phyloP scores from a whole-genome alignment of 1,139 yeast genomes.

The Candida sp. region DNA sequence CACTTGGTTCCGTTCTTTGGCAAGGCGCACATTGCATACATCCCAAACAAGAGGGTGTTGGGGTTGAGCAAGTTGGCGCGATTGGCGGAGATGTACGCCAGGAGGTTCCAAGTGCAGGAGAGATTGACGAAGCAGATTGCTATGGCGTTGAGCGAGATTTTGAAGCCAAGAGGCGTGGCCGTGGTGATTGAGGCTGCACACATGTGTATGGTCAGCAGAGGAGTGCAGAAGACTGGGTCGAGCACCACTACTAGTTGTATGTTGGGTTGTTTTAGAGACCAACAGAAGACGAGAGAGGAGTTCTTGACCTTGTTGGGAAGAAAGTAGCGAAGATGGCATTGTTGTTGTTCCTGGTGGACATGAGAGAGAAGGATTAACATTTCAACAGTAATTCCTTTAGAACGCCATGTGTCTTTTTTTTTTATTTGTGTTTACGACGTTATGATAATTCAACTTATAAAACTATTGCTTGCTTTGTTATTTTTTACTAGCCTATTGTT shows the following conservation, averaged over 20 bases:
- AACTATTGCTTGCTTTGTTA: neutral
- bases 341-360: neutral
- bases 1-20: slow-evolving; percentile 98
- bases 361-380: slow-evolving; percentile 3
- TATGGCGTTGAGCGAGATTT: slow-evolving; percentile 89
- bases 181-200: slow-evolving; percentile 98
- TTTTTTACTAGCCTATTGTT: neutral
- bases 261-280: slow-evolving; percentile 94
- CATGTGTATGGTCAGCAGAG: slow-evolving; percentile 99
- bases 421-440: slow-evolving; percentile 26
- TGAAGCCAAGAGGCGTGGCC: slow-evolving; percentile 96
- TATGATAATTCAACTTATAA: slow-evolving; percentile 39
- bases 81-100: slow-evolving; percentile 94
- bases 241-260: slow-evolving; percentile 95
- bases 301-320: slow-evolving; percentile 83
- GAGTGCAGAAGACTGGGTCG: slow-evolving; percentile 95
- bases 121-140: slow-evolving; percentile 97
- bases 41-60: slow-evolving; percentile 91
- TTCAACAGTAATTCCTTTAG: slow-evolving; percentile 5
- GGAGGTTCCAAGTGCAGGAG: slow-evolving; percentile 97
- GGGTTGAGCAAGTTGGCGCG: slow-evolving; percentile 95
- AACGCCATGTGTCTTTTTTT: neutral
- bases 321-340: slow-evolving; percentile 21
- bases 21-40: slow-evolving; percentile 95
- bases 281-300: slow-evolving; percentile 96